Evolutionary conservation across 2,329 filamentous ascomycete genomes (phyloP).

Genomic region (Fonsecaea pugnacius): DNA sequence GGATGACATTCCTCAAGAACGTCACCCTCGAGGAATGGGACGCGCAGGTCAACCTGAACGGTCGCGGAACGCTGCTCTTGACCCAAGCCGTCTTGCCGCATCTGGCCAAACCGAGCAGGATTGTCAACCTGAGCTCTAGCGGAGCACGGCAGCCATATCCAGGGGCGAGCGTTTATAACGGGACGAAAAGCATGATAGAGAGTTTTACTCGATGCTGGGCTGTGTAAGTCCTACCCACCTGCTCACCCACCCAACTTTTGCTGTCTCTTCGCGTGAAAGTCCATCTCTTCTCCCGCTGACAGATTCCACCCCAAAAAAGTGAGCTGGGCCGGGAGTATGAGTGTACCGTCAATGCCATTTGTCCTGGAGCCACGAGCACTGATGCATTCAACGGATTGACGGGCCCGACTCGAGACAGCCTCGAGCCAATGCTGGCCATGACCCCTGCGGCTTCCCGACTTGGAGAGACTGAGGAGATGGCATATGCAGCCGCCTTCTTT

Average conservation of each 20-base stretch:
- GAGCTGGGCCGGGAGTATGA: slow-evolving; percentile 23
- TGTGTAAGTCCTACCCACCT: slow-evolving; percentile 6
- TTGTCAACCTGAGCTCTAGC: slow-evolving; percentile 45
- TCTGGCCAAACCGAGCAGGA: slow-evolving; percentile 44
- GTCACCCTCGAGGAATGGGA: slow-evolving; percentile 53
- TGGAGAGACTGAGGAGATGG: slow-evolving; percentile 57
- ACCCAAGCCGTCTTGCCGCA: slow-evolving; percentile 41
- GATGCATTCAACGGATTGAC: slow-evolving; percentile 17
- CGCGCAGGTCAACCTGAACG: slow-evolving; percentile 50
- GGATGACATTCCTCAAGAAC: slow-evolving; percentile 18
- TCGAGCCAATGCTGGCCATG: slow-evolving; percentile 19
- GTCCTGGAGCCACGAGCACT: slow-evolving; percentile 17
- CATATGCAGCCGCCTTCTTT: slow-evolving; percentile 52
- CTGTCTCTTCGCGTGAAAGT: not conserved
- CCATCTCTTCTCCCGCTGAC: not conserved
- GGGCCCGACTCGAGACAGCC: slow-evolving; percentile 5
- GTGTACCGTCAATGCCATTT: slow-evolving; percentile 21
- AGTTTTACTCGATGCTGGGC: slow-evolving; percentile 53
- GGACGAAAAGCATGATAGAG: slow-evolving; percentile 57
- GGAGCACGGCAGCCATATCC: slow-evolving; percentile 21
- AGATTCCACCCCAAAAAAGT: not conserved
- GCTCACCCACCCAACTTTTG: not conserved
- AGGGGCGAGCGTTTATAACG: slow-evolving; percentile 53
- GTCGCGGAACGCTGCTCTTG: slow-evolving; percentile 53
- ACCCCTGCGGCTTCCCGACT: slow-evolving; percentile 39